Conservation (phyloP, 768 basidiomycete species). For the Lactarius deliciosus region DNA sequence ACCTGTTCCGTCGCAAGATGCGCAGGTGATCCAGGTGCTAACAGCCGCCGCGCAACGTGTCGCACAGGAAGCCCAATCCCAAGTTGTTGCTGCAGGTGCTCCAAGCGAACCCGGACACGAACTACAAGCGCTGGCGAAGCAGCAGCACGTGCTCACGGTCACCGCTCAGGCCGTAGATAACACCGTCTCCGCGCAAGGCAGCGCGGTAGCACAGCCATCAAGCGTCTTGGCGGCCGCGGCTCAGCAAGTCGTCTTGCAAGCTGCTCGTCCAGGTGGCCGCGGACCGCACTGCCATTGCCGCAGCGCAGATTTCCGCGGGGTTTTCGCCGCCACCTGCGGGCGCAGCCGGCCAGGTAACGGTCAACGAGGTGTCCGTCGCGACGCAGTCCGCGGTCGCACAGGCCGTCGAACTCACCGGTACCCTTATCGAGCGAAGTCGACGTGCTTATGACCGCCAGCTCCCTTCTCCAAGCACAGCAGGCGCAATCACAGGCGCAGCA, state of each 20-base stretch:
- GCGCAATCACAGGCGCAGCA: conserved; percentile 34
- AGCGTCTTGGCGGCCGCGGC: conserved; percentile 70
- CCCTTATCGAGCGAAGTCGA: conserved; percentile 75
- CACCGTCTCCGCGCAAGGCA: conserved; percentile 52
- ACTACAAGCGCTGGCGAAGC: conserved; percentile 71
- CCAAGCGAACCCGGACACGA: conserved; percentile 47
- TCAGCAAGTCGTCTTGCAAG: conserved; percentile 78
- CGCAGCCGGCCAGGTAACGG: conserved; percentile 46
- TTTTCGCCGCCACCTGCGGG: conserved; percentile 36
- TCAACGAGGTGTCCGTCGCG: conserved; percentile 56
- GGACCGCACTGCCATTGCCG: conserved; percentile 46
- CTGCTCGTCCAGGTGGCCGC: conserved; percentile 60
- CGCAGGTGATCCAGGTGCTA: conserved; percentile 74
- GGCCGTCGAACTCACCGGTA: conserved; percentile 75
- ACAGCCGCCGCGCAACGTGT: conserved; percentile 77
- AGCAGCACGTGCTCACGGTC: conserved; percentile 73
- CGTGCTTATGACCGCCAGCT: conserved; percentile 69
- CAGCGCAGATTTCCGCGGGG: conserved; percentile 44
- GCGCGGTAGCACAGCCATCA: conserved; percentile 45
- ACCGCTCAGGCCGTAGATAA: conserved; percentile 76
- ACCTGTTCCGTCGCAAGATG: conserved; percentile 50
- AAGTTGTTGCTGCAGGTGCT: conserved; percentile 53
- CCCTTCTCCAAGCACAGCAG: conserved; percentile 49
- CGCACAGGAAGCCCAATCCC: conserved; percentile 69
- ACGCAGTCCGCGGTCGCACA: conserved; percentile 80